Evolutionary conservation across 306 rosid species (phyloP), one percentile per base, ranked within the genome.

Genomic region (Prunus kanzakura): DNA sequence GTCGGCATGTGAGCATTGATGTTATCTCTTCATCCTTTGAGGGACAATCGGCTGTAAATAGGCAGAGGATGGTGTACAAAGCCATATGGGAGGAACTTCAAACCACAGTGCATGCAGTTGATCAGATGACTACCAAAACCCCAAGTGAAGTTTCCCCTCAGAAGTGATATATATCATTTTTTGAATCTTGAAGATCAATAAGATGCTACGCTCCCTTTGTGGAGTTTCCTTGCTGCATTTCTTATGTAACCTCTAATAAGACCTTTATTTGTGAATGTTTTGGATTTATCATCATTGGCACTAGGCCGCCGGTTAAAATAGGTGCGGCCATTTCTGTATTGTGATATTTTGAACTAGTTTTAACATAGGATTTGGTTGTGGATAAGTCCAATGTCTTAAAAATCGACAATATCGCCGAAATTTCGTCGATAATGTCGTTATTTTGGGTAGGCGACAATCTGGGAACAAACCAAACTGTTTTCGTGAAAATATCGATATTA

Each of bases 51-150:
- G 96, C 93, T 16, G 98, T 92, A 32, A 95, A 87, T 73, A 86
- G 98, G 88, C 98, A 95, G 82, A 89, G 98, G 81, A 90, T 95
- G 98, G 97, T 94, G 62, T 94, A 91, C 82, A 94, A 90, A 78
- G 96, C 95, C 76, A 94, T 94, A 74, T 94, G 96, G 98, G 98
- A 94, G 87, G 98, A 94, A 87, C 98, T 94, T 74, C 97, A 94
- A 79, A 90, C 49, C 81, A 83, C 84, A 15, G 98, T 95, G 62
- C 98, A 95, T 73, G 98, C 98, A 8, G 98, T 95, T 80, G 98
- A 95, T 83, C 93, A 89, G 79, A 95, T 95, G 98, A 87, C 93
- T 38, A 95, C 98, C 52, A 80, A 76, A 76, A 92, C 97, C 68
- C 98, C 98, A 29, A 67, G 79, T 16, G 98, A 94, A 89, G 95